Evolutionary conservation across 768 basidiomycete species (phyloP).

Genomic region (Hericium rajendrae): DNA sequence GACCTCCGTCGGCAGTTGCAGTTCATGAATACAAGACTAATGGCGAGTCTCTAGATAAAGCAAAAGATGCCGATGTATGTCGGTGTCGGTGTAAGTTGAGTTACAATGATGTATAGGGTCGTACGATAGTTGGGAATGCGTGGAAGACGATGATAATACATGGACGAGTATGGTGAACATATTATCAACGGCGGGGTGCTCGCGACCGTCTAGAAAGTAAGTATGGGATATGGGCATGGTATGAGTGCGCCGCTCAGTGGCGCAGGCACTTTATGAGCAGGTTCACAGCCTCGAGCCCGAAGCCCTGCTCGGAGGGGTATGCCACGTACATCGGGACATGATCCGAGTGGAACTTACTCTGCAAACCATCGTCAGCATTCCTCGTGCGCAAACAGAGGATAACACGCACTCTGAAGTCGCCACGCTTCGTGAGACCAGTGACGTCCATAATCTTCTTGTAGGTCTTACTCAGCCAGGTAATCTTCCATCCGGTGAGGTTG

Average conservation of each 20-base stretch:
- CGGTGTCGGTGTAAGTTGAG: no score
- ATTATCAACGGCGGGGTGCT: no score
- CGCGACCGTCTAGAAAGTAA: no score
- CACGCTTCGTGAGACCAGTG: conserved; percentile 23
- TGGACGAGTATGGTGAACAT: no score
- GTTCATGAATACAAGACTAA: no score
- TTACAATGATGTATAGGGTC: no score
- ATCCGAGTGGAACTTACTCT: neutral
- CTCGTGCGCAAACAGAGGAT: neutral
- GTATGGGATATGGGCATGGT: no score
- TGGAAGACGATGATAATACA: no score
- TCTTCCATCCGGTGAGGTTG: conserved; percentile 39
- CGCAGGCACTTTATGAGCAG: conserved; percentile 18
- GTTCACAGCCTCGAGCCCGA: neutral
- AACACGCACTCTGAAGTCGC: neutral
- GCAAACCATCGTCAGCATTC: neutral
- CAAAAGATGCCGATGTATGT: no score
- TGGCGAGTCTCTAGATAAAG: no score
- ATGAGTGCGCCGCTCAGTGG: conserved; percentile 3
- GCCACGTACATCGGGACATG: conserved; percentile 1
- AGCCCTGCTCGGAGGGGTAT: neutral
- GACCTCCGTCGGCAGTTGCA: no score
- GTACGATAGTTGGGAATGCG: no score
- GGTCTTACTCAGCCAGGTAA: conserved; percentile 33
- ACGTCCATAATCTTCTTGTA: conserved; percentile 32